Evolutionary conservation across 2,329 filamentous ascomycete genomes (phyloP).

Genomic region (Pseudogymnoascus sp.): DNA sequence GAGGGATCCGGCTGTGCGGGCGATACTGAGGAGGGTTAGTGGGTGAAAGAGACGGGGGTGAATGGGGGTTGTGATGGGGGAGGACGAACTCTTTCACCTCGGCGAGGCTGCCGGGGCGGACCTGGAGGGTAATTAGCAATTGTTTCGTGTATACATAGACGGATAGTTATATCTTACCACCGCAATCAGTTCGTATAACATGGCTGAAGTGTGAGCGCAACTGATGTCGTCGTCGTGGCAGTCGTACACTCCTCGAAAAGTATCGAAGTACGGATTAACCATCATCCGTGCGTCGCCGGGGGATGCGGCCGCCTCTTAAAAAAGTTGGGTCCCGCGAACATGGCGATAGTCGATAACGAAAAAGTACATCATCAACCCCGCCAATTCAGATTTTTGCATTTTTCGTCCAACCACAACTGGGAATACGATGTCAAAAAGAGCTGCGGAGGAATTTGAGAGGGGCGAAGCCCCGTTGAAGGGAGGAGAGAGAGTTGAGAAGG

Average conservation of each 20-base stretch:
- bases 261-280: background rate
- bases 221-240: background rate
- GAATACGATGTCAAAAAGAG: constrained; percentile 50
- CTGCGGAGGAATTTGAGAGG: constrained; percentile 41
- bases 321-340: constrained; percentile 4
- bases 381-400: background rate
- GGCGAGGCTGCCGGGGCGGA: constrained; percentile 78
- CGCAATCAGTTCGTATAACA: constrained; percentile 97
- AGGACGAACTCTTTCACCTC: constrained; percentile 87
- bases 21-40: constrained; percentile 55
- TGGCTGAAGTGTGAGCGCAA: constrained; percentile 30
- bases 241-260: background rate
- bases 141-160: background rate
- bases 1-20: constrained; percentile 72
- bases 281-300: background rate
- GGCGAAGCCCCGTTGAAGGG: constrained; percentile 48
- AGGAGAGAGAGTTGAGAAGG: constrained; percentile 53
- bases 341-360: constrained; percentile 19
- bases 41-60: background rate
- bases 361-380: constrained; percentile 9
- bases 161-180: constrained; percentile 54
- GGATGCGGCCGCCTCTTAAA: constrained; percentile 3
- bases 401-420: constrained; percentile 2
- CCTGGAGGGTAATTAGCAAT: constrained; percentile 44
- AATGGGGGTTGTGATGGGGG: constrained; percentile 15